phyloP scores from a whole-genome alignment of 2,329 filamentous ascomycete genomes.

The Venturia nashicola region DNA sequence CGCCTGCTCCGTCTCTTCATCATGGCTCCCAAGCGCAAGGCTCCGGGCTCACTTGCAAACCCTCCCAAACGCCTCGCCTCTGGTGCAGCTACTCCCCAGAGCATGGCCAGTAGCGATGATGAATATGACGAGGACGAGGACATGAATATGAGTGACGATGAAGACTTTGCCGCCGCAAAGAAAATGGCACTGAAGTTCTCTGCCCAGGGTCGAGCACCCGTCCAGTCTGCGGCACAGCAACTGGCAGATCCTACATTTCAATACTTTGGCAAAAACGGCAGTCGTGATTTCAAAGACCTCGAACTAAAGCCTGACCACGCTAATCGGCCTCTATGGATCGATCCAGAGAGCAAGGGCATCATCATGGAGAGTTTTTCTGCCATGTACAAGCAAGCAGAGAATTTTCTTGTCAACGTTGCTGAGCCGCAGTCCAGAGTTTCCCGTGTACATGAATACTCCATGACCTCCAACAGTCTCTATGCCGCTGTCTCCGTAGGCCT shows the following conservation, averaged over 20 bases:
- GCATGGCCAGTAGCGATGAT: constrained; percentile 34
- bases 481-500: constrained; percentile 93
- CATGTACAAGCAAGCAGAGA: constrained; percentile 73
- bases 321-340: constrained; percentile 87
- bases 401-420: constrained; percentile 91
- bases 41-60: constrained; percentile 34
- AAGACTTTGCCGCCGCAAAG: constrained; percentile 16
- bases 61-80: constrained; percentile 32
- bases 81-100: constrained; percentile 29
- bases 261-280: constrained; percentile 3
- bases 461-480: constrained; percentile 88
- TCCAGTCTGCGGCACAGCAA: constrained; percentile 25
- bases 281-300: constrained; percentile 69
- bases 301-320: constrained; percentile 78
- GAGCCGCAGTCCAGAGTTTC: constrained; percentile 84
- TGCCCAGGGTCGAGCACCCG: constrained; percentile 36
- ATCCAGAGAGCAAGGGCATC: constrained; percentile 73
- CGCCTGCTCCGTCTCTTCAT: neutral
- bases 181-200: constrained; percentile 41
- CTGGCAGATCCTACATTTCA: constrained; percentile 15
- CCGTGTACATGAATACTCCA: constrained; percentile 84
- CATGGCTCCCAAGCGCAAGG: constrained; percentile 66
- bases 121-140: constrained; percentile 46
- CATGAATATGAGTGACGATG: constrained; percentile 32
- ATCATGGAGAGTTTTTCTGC: constrained; percentile 92